phyloP scores from a whole-genome alignment of 768 basidiomycete species.

The Panaeolus cyanescens region DNA sequence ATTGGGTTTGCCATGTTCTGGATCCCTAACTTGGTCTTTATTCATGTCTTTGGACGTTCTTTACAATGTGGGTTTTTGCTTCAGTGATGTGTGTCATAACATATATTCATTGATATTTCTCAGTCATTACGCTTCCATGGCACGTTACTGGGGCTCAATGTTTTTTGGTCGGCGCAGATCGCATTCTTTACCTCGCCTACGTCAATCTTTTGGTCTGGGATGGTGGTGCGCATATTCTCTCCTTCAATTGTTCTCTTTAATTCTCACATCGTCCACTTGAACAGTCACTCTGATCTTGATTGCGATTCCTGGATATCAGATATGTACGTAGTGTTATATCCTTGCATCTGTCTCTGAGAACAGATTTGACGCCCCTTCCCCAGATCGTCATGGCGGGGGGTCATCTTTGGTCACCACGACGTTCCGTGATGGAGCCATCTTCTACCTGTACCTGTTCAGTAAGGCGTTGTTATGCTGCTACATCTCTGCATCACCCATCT shows the following conservation, averaged over 20 bases:
- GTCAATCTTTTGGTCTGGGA: constrained; percentile 14
- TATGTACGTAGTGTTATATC: constrained; percentile 3
- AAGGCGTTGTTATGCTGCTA: background rate
- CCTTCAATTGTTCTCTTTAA: background rate
- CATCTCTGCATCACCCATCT: background rate
- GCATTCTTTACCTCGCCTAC: constrained; percentile 7
- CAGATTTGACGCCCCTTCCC: background rate
- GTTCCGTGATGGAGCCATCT: constrained; percentile 7
- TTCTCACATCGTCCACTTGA: background rate
- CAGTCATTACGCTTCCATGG: background rate
- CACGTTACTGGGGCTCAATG: constrained; percentile 7
- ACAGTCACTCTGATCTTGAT: constrained; percentile 16
- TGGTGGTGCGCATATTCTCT: constrained; percentile 4
- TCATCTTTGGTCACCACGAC: constrained; percentile 8
- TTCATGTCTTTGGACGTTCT: constrained; percentile 7
- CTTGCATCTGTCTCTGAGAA: background rate
- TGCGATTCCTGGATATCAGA: constrained; percentile 9
- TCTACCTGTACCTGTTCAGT: constrained; percentile 17
- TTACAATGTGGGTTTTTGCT: constrained; percentile 7
- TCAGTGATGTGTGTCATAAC: background rate
- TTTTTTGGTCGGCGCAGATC: constrained; percentile 8
- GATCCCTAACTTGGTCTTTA: constrained; percentile 9
- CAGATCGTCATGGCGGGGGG: constrained; percentile 11
- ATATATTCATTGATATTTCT: background rate
- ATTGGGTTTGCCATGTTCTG: constrained; percentile 10